phyloP scores from a whole-genome alignment of 2,329 filamentous ascomycete species.

The Blumeriella jaapii region DNA sequence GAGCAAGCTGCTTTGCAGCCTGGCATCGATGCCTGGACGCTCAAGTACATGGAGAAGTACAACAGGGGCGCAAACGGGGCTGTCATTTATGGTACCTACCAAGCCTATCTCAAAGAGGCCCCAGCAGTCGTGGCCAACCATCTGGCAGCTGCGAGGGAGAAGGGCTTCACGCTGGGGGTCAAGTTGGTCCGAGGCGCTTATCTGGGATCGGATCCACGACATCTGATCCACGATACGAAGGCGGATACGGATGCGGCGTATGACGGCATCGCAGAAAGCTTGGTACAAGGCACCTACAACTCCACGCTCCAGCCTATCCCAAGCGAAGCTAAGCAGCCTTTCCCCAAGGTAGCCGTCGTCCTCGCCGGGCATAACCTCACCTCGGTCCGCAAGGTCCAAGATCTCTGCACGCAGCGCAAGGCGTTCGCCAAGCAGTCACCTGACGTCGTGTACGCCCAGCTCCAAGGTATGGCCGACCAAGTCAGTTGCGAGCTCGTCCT shows the following conservation, averaged over 20 bases:
- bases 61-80: constrained; percentile 50
- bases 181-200: constrained; percentile 71
- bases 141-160: constrained; percentile 44
- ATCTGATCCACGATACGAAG: constrained; percentile 63
- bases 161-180: constrained; percentile 56
- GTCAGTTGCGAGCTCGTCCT: constrained; percentile 53
- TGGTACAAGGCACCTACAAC: constrained; percentile 55
- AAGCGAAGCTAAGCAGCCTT: constrained; percentile 29
- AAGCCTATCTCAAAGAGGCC: constrained; percentile 60
- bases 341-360: constrained; percentile 49
- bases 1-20: constrained; percentile 71
- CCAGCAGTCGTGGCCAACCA: constrained; percentile 47
- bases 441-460: constrained; percentile 58
- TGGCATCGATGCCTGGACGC: constrained; percentile 71
- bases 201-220: constrained; percentile 55
- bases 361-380: constrained; percentile 75
- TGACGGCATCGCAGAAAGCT: constrained; percentile 54
- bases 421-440: constrained; percentile 29
- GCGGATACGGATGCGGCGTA: constrained; percentile 61
- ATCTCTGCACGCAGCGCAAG: constrained; percentile 35
- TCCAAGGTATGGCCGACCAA: constrained; percentile 94
- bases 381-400: constrained; percentile 49
- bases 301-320: constrained; percentile 35
- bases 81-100: constrained; percentile 71
- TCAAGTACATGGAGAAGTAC: constrained; percentile 66